Evolutionary conservation across 176 grass and related monocot species (phyloP).

Genomic region (Zea luxurians): DNA sequence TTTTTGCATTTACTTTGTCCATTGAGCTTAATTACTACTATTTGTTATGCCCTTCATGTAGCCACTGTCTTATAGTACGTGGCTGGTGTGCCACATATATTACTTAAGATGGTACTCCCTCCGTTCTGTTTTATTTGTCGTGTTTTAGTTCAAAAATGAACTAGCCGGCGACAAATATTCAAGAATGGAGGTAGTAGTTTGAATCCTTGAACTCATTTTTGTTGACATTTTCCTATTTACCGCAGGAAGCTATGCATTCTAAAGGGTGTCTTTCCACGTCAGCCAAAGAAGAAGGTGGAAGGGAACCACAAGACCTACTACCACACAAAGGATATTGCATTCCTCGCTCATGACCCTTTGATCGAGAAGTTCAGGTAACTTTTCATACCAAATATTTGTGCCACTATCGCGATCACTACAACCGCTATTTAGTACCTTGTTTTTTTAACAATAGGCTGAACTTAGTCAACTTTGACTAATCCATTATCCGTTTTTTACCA

Average conservation of each 20-base stretch:
- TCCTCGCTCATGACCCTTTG: slow-evolving; percentile 77
- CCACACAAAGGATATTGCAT: slow-evolving; percentile 86
- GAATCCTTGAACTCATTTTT: no score
- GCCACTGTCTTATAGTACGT: neutral
- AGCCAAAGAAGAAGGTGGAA: slow-evolving; percentile 91
- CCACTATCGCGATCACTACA: no score
- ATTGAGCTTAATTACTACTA: neutral
- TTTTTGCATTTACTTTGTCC: neutral
- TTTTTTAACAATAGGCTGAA: neutral
- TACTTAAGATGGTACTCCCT: no score
- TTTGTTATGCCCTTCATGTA: neutral
- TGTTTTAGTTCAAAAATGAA: no score
- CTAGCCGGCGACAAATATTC: no score
- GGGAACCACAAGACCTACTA: slow-evolving; percentile 98
- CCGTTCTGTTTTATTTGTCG: no score
- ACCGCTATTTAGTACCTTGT: neutral
- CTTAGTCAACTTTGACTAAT: neutral
- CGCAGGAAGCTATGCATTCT: slow-evolving; percentile 97
- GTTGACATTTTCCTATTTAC: neutral
- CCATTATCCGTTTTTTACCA: no score
- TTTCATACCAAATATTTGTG: neutral
- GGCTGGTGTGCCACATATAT: neutral
- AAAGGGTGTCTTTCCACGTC: slow-evolving; percentile 83
- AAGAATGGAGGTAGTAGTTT: no score
- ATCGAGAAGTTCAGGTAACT: slow-evolving; percentile 77